phyloP scores from a whole-genome alignment of 192 early-diverging fungal genomes.

The Rhizophagus prolifer region DNA sequence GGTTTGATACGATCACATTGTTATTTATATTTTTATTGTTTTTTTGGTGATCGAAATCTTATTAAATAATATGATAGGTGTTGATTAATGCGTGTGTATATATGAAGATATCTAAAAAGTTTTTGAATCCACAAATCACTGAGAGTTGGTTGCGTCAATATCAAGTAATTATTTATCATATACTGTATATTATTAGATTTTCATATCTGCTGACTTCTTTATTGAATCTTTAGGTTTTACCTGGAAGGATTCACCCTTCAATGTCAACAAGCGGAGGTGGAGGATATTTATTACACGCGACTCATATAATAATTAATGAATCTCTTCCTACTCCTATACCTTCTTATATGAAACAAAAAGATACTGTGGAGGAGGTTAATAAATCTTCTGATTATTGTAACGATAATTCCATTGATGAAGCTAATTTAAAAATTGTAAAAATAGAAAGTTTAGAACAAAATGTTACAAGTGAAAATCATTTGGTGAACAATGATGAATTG shows the following conservation, averaged over 20 bases:
- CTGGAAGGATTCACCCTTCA: constrained; percentile 74
- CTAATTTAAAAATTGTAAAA: background rate
- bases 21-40: background rate
- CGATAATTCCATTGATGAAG: background rate
- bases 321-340: constrained; percentile 13
- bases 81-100: constrained; percentile 60
- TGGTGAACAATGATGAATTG: background rate
- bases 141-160: constrained; percentile 92
- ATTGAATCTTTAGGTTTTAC: constrained; percentile 50
- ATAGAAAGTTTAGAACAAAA: background rate
- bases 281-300: constrained; percentile 68
- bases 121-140: constrained; percentile 80
- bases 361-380: background rate
- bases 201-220: constrained; percentile 7
- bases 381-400: background rate
- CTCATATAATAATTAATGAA: constrained; percentile 44
- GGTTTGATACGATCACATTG: no score
- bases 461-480: background rate
- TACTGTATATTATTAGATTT: background rate
- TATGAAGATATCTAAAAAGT: constrained; percentile 68
- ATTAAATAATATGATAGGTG: constrained; percentile 54
- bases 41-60: background rate
- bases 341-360: constrained; percentile 9
- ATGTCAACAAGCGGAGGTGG: constrained; percentile 78
- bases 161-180: constrained; percentile 47